Evolutionary conservation across 2,329 filamentous ascomycete genomes (phyloP), one percentile per base, ranked within the genome.

Genomic region (Fusarium sp.): DNA sequence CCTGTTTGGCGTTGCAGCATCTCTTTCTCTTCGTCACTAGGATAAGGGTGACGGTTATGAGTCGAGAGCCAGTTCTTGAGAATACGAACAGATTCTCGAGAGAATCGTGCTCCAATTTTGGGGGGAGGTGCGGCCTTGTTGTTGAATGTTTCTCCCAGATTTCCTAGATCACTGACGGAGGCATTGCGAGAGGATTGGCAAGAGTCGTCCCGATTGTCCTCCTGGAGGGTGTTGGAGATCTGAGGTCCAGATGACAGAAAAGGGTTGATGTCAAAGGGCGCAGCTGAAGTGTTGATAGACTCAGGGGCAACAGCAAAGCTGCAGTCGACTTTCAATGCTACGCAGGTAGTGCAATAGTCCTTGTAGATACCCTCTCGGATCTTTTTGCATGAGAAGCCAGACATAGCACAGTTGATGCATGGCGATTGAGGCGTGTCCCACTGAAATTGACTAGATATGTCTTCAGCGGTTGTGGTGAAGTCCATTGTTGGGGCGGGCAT

Each of bases 11-110:
- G 87, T 80, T 94, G 92, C 31, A 98, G 85, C 69, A 90, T 88
- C 73, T 94, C 92, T 78, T 95, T 97, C 79, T 97, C 93, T 65
- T 94, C 91, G 46, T 97, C 94, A 38, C 90, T 95, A 9, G 95
- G 94, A 79, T 97, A 98, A 1, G 94, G 95, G 75, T 97, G 93
- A 57, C 92, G 88, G 76, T 89, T 89, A 79, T 97, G 94, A 11
- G 90, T 91, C 1, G 91, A 89, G 36, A 97, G 87, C 95, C 95
- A 98, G 75, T 91, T 91, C 82, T 95, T 95, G 55, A 98, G 83
- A 44, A 94, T 88, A 75, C 92, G 92, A 69, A 96, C 88, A 1
- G 94, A 93, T 74, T 94, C 91, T 70, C 93, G 86, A 8, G 94
- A 94, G 81, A 98, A 95, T 18, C 94, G 89, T 55, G 92, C 89